Evolutionary conservation across 257 asterid genomes (phyloP), one percentile per base, ranked within the genome.

Genomic region (Capsicum rhomboideum): DNA sequence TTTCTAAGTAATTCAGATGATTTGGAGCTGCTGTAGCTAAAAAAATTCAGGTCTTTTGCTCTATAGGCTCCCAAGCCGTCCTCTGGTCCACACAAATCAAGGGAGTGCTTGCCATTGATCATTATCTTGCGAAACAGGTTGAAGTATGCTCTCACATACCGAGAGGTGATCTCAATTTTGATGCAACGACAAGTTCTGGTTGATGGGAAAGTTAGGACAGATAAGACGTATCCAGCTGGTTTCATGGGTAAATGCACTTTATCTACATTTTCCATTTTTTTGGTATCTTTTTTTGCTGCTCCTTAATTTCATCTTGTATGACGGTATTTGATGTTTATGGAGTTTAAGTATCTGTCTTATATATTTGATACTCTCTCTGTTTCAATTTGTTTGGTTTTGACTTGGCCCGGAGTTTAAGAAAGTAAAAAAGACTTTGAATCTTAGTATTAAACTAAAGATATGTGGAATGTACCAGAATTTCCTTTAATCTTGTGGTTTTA

Each of bases 31-130:
- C 26, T 31, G 28, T 67, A 66, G 9, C 53, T 50, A 0, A 1
- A 6, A 28, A 29, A 18, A 3, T 20, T 67, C 66, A 4, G 17
- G 20, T 31, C 4, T 31, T 56, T 79, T 21, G 26, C 17, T 82
- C 8, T 67, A 72, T 31, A 82, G 85, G 85, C 85, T 64, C 85
- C 85, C 10, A 82, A 82, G 85, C 85, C 85, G 2, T 82, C 85
- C 4, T 82, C 80, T 67, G 80, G 85, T 28, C 85, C 85, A 46
- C 85, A 82, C 80, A 82, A 82, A 53, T 82, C 85, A 82, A 67
- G 55, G 84, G 80, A 82, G 52, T 82, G 80, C 54, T 66, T 82
- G 68, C 26, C 85, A 3, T 67, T 82, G 85, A 14, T 50, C 54
- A 31, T 82, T 37, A 82, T 82, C 46, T 18, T 82, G 2, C 85